Conservation (phyloP, 2,329 filamentous ascomycete species). For the Aspergillus intermedius region DNA sequence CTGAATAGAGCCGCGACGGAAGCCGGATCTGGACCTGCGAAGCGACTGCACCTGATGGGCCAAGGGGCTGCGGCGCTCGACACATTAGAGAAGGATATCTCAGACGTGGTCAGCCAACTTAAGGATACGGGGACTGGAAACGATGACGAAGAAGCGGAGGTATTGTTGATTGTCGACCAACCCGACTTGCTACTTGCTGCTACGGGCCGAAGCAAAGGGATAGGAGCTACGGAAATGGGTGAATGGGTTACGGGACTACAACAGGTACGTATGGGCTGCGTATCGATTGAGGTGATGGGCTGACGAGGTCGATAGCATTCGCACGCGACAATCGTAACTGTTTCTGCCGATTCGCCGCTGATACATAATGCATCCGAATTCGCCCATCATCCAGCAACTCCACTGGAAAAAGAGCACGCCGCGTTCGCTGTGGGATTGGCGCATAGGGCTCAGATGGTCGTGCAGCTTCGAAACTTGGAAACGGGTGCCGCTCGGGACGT, state of each 20-base stretch:
- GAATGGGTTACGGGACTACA: constrained; percentile 55
- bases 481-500: constrained; percentile 87
- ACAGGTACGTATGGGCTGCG: constrained; percentile 47
- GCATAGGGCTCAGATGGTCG: constrained; percentile 66
- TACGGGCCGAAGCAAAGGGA: constrained; percentile 42
- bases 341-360: constrained; percentile 69
- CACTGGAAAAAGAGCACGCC: constrained; percentile 64
- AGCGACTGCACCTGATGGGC: constrained; percentile 24
- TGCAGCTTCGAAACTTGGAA: constrained; percentile 70
- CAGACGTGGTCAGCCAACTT: constrained; percentile 25
- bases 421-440: constrained; percentile 64
- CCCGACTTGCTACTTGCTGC: constrained; percentile 60
- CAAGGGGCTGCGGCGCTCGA: constrained; percentile 26
- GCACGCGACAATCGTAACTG: constrained; percentile 59
- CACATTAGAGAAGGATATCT: constrained; percentile 29
- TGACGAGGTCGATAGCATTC: constrained; percentile 43
- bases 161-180: constrained; percentile 61
- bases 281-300: background rate
- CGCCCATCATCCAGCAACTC: constrained; percentile 48
- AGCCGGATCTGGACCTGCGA: constrained; percentile 15
- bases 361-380: constrained; percentile 42
- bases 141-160: constrained; percentile 22
- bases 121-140: constrained; percentile 10
- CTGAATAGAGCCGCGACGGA: constrained; percentile 13
- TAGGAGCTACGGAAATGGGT: constrained; percentile 41